Evolutionary conservation across 2,329 filamentous ascomycete genomes (phyloP).

Genomic region (Tolypocladium ovalisporum): DNA sequence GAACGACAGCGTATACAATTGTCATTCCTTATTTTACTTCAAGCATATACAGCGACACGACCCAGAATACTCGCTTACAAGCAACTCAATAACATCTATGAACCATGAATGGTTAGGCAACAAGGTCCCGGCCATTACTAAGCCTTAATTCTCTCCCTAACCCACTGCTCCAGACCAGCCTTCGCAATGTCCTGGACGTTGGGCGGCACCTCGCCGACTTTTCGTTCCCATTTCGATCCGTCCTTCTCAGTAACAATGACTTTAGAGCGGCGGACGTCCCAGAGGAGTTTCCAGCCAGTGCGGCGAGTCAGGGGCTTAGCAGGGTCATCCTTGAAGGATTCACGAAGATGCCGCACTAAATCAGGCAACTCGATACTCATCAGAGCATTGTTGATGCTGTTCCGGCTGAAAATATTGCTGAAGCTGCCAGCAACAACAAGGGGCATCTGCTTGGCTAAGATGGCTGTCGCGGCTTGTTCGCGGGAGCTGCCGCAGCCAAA

Average conservation of each 20-base stretch:
- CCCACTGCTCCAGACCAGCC: too few relatives aligned
- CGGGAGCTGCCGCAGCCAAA: constrained; percentile 75
- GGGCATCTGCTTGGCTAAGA: constrained; percentile 69
- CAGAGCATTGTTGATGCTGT: constrained; percentile 71
- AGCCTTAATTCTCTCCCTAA: too few relatives aligned
- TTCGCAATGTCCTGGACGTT: constrained; percentile 68
- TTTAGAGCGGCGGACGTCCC: constrained; percentile 66
- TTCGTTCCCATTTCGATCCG: constrained; percentile 63
- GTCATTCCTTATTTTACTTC: too few relatives aligned
- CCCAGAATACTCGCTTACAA: too few relatives aligned
- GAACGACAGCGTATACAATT: too few relatives aligned
- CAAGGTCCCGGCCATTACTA: too few relatives aligned
- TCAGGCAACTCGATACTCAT: constrained; percentile 60
- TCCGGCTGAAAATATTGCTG: constrained; percentile 71
- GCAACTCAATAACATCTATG: too few relatives aligned
- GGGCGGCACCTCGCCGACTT: constrained; percentile 71
- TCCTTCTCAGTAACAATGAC: constrained; percentile 61
- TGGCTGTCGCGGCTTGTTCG: constrained; percentile 78
- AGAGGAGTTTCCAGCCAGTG: constrained; percentile 74
- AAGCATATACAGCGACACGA: too few relatives aligned
- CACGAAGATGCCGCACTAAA: constrained; percentile 55
- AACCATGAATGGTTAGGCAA: too few relatives aligned
- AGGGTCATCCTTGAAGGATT: constrained; percentile 39
- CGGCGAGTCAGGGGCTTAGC: constrained; percentile 54
- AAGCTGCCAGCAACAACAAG: constrained; percentile 75